Percentiles rank a stretch among this genome's conserved stretches.
These are phyloP conservation scores for Clitopilus hobsonii DNA, from an alignment of 768 basidiomycete genomes.

Conservation along the genomic window DNA sequence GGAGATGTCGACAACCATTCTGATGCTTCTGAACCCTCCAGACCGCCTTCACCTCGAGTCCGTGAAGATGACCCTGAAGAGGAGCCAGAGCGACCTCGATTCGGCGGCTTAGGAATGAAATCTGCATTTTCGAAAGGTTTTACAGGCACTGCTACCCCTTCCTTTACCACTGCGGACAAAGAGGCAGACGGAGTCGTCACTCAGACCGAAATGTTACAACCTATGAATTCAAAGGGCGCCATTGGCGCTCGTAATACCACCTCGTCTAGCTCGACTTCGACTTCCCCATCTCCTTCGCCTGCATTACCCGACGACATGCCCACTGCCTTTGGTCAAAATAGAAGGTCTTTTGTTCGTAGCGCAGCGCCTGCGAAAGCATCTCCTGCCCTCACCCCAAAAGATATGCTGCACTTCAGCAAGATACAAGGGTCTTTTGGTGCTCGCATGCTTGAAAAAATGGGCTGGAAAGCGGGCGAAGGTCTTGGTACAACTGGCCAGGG, in stretches of 20 bases:
- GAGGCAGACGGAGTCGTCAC: background rate
- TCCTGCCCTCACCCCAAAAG: slow-evolving; percentile 53
- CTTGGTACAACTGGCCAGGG: slow-evolving; percentile 73
- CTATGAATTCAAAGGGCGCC: slow-evolving; percentile 18
- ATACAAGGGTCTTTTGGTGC: slow-evolving; percentile 78
- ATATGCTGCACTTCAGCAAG: slow-evolving; percentile 80
- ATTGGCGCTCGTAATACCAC: slow-evolving; percentile 20
- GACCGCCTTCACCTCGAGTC: slow-evolving; percentile 52
- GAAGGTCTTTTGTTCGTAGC: slow-evolving; percentile 49
- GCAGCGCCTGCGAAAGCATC: slow-evolving; percentile 41
- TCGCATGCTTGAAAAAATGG: slow-evolving; percentile 91
- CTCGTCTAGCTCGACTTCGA: slow-evolving; percentile 11
- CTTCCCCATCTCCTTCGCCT: slow-evolving; percentile 10
- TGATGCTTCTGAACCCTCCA: slow-evolving; percentile 47
- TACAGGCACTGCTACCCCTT: background rate
- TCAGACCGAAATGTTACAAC: background rate
- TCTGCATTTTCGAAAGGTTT: background rate
- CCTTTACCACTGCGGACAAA: background rate
- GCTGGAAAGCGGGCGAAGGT: slow-evolving; percentile 83
- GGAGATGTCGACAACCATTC: slow-evolving; percentile 33
- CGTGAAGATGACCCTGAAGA: slow-evolving; percentile 48
- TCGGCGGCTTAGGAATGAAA: slow-evolving; percentile 40
- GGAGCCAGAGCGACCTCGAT: slow-evolving; percentile 28
- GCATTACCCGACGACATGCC: slow-evolving; percentile 28
- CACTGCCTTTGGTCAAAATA: slow-evolving; percentile 33